These are phyloP conservation scores for Colletotrichum sp. DNA, from an alignment of 2,329 filamentous ascomycete genomes.

Conservation along the genomic window DNA sequence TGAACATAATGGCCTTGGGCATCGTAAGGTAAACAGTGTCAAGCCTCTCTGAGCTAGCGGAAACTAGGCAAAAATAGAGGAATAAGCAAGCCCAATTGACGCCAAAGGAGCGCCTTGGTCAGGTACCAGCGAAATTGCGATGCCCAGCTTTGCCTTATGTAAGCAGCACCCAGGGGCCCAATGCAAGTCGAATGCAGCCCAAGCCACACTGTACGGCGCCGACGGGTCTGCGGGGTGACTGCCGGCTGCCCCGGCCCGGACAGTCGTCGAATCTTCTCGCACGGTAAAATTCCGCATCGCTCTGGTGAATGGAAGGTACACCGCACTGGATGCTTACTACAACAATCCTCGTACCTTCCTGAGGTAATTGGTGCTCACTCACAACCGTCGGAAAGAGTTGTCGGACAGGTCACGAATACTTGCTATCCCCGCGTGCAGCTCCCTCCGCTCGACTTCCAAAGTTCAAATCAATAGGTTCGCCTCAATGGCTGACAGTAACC, in stretches of 20 bases:
- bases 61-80: neutral
- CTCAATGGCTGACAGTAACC: constrained; percentile 21
- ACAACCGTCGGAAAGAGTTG: neutral
- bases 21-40: neutral
- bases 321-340: neutral
- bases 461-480: neutral
- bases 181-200: neutral
- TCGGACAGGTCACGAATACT: neutral
- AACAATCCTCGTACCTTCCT: neutral
- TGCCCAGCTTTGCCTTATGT: neutral
- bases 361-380: neutral
- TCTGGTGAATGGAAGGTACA: neutral
- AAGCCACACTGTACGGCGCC: neutral
- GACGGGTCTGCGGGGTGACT: neutral
- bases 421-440: neutral
- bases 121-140: constrained; percentile 13
- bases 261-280: neutral
- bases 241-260: neutral
- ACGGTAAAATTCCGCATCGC: neutral
- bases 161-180: neutral
- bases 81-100: neutral
- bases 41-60: neutral
- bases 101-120: constrained; percentile 1
- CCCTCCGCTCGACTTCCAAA: neutral
- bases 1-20: neutral